A percentile compares a stretch with the other conserved stretches of the same genome.
Conservation (phyloP, 2,329 filamentous ascomycete species). For the Stenocarpella maydis region DNA sequence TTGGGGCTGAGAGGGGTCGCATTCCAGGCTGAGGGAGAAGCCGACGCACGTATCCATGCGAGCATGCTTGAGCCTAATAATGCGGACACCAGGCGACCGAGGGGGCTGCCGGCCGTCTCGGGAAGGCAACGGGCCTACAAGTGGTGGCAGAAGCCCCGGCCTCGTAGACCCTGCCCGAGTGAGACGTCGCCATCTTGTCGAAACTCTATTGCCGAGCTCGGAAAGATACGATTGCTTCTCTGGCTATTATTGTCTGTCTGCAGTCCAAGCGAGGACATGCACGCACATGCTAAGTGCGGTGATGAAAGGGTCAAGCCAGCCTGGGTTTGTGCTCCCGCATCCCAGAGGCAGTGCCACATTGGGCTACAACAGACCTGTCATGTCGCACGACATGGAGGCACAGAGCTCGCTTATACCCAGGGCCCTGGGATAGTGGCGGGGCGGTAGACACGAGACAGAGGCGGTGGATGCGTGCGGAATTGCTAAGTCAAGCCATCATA, state of each 20-base stretch:
- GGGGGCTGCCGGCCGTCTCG: neutral
- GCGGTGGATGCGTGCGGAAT: neutral
- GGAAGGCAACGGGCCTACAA: slow-evolving; percentile 11
- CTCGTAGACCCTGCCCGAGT: slow-evolving; percentile 1
- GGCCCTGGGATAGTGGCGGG: neutral
- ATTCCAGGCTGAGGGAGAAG: neutral
- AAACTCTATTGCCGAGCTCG: neutral
- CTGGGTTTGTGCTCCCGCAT: neutral
- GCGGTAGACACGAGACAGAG: neutral
- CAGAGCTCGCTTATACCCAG: slow-evolving; percentile 28
- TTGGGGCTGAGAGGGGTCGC: neutral
- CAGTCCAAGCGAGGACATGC: neutral
- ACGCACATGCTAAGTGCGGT: neutral
- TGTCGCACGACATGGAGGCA: slow-evolving; percentile 24
- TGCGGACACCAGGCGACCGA: slow-evolving; percentile 1
- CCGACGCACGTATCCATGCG: neutral
- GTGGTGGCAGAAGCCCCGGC: slow-evolving; percentile 6
- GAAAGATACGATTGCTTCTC: neutral
- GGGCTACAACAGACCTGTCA: slow-evolving; percentile 8
- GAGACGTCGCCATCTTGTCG: slow-evolving; percentile 2
- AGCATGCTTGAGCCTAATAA: neutral
- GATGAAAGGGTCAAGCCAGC: slow-evolving; percentile 14
- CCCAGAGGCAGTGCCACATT: neutral
- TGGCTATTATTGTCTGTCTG: neutral
- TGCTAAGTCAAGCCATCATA: slow-evolving; percentile 1